These are phyloP conservation scores for Nectriaceae sp. DNA, from an alignment of 2,329 filamentous ascomycete species.

Conservation along the genomic window DNA sequence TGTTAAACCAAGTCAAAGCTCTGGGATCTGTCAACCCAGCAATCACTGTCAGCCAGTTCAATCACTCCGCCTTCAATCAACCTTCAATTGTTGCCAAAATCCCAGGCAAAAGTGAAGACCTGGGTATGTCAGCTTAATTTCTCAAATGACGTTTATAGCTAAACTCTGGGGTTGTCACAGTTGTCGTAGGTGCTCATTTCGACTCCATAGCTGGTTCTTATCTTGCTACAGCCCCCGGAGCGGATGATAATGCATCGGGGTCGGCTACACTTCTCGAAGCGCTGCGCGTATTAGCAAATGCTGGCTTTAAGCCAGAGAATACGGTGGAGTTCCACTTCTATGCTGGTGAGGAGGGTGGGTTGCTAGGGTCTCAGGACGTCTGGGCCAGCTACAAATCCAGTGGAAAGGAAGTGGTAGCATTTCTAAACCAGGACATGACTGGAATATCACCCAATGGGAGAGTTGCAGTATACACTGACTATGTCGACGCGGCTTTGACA, in stretches of 20 bases:
- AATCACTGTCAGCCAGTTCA: slow-evolving; percentile 71
- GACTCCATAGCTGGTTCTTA: slow-evolving; percentile 94
- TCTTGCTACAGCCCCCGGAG: slow-evolving; percentile 78
- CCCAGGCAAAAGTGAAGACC: slow-evolving; percentile 76
- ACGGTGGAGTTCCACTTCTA: slow-evolving; percentile 98
- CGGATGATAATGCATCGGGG: slow-evolving; percentile 85
- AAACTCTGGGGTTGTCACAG: no score
- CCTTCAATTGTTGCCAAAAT: slow-evolving; percentile 92
- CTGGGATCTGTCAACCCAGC: slow-evolving; percentile 62
- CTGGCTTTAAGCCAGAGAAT: slow-evolving; percentile 73
- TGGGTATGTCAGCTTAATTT: no score
- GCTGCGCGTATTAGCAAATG: slow-evolving; percentile 76
- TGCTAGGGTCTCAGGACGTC: slow-evolving; percentile 86
- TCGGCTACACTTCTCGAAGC: slow-evolving; percentile 95
- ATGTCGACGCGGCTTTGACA: slow-evolving; percentile 79
- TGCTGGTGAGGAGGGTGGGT: slow-evolving; percentile 83
- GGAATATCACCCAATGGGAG: slow-evolving; percentile 79
- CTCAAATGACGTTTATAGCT: no score
- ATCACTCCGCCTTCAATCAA: slow-evolving; percentile 75
- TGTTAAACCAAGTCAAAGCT: slow-evolving; percentile 70
- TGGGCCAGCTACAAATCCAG: slow-evolving; percentile 78
- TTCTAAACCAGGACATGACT: slow-evolving; percentile 99
- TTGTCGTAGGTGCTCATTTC: slow-evolving; percentile 90
- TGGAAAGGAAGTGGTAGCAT: slow-evolving; percentile 80
- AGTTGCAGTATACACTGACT: slow-evolving; percentile 92